Evolutionary conservation across 768 basidiomycete species (phyloP), one percentile per base, ranked within the genome.

Genomic region (Naganishia vaughanmartiniae): DNA sequence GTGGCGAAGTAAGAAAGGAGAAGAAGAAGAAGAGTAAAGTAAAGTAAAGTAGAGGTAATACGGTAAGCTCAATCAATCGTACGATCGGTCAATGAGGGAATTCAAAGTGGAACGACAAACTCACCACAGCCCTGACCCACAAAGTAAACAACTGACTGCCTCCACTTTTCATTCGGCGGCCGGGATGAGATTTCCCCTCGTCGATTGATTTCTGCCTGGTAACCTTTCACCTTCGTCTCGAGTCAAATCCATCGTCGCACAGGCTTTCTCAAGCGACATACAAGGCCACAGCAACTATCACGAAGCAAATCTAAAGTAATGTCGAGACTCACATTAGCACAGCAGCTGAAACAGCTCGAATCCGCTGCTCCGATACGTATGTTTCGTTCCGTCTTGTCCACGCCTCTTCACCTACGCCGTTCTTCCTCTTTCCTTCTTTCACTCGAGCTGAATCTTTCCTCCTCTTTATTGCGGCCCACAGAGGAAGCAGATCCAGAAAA

Each of bases 321-420:
- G 42, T 51, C 48, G 4, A 4, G 78, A 21, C 72, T 76, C 12
- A 79, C 81, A 2, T 77, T 84, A 21, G 80, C 83, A 2, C 86
- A 94, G 78, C 92, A 95, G 77, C 87, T 96, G 51, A 89, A 89
- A 45, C 86, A 89, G 76, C 86, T 97, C 30, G 86, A 90, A 56
- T 87, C 90, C 65, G 82, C 88, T 26, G 85, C 87, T 14, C 90
- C 90, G 58, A 81, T 84, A 45, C 90, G 92, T 89, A 76, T 71
- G 85, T 42, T 42, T 7, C 42, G 17, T 9, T 12, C 12, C 42
- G n/a, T n/a, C 42, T 42, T 42, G 9, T 15, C 42, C 14, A 9
- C 7, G 7, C 42, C 42, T 15, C 42, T 42, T 15, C 6, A 36
- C 17, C 17, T 15, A 11, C 42, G 9, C 42, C 42, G n/a, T 42